Evolutionary conservation across 1,284 basidiomycete genomes (phyloP).

Genomic region (Lentinula novae-zelandiae): DNA sequence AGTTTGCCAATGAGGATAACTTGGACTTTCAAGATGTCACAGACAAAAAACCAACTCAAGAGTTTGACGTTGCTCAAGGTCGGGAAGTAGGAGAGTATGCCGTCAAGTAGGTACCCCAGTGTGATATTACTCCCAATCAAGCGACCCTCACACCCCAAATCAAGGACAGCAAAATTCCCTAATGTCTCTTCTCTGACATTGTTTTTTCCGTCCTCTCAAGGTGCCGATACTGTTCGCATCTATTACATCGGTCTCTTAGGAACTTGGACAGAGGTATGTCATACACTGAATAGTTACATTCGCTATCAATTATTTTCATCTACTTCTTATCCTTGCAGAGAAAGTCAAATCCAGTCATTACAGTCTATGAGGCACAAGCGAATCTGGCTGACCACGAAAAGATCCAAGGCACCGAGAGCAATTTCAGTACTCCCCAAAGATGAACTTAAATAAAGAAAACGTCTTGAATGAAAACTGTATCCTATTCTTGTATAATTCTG

Average conservation of each 20-base stretch:
- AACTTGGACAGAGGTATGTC: slow-evolving; percentile 65
- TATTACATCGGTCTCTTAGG: slow-evolving; percentile 83
- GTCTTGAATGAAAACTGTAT: not conserved
- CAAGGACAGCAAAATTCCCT: slow-evolving; percentile 71
- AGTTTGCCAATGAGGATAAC: slow-evolving; percentile 70
- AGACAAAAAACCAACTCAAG: slow-evolving; percentile 60
- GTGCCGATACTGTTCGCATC: slow-evolving; percentile 63
- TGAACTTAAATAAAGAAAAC: slow-evolving; percentile 18
- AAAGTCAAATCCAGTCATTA: slow-evolving; percentile 64
- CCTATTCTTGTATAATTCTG: not conserved
- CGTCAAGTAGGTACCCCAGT: slow-evolving; percentile 46
- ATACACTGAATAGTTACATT: not conserved
- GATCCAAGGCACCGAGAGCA: slow-evolving; percentile 67
- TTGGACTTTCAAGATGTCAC: slow-evolving; percentile 75
- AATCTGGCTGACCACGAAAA: slow-evolving; percentile 79
- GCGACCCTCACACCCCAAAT: not conserved
- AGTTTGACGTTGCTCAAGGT: slow-evolving; percentile 62
- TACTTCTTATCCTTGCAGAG: slow-evolving; percentile 36
- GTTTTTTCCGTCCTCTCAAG: slow-evolving; percentile 72
- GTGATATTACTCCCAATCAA: not conserved
- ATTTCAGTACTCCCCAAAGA: slow-evolving; percentile 41
- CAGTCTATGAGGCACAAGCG: slow-evolving; percentile 77
- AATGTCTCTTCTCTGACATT: slow-evolving; percentile 69
- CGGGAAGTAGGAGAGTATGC: slow-evolving; percentile 74
- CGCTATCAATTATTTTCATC: not conserved